Evolutionary conservation across 768 basidiomycete species (phyloP), one percentile per base, ranked within the genome.

Genomic region (Termitomyces eurrhizus): DNA sequence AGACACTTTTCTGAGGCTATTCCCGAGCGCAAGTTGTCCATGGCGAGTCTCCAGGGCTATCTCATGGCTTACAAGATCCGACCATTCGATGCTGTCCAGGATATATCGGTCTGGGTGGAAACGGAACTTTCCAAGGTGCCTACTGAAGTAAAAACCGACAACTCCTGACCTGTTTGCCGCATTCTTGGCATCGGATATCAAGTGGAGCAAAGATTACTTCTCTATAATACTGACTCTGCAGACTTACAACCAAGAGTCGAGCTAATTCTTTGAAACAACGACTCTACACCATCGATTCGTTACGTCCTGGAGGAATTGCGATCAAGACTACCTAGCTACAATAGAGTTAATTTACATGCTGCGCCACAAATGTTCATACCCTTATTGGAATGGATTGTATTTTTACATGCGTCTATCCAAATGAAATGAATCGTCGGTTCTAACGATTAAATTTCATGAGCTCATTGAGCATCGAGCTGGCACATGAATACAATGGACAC

Each of bases 11-110:
- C 83, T 3, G 75, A 75, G 0, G 73, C 69, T 12, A 77, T 93
- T 51, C 80, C 80, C 1, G 78, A 81, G 50, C 72, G 76, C 32
- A 74, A 77, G 65, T 70, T 79, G 35, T 83, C 78, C 24, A 83
- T 81, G 80, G 83, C 80, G 16, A 70, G 70, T 49, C 72, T 82
- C 52, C 81, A 81, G 65, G 80, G 86, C 4, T 90, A 84, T 68
- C 70, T 92, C 61, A 89, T 93, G 87, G 72, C 74, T 21, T 82
- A 87, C 75, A 90, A 91, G 70, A 76, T 74, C 7, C 71, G 80
- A 4, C 88, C 90, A 0, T 69, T 74, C 61, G 80, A 79, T 14
- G 89, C 89, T 8, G 79, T 85, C 14, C 69, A 71, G 26, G 75
- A 77, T 3, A 70, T 78, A 7, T 67, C 65, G 11, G 70, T 59